Evolutionary conservation across 208 protist species (phyloP).

Genomic region (Tetramitus jugosus): DNA sequence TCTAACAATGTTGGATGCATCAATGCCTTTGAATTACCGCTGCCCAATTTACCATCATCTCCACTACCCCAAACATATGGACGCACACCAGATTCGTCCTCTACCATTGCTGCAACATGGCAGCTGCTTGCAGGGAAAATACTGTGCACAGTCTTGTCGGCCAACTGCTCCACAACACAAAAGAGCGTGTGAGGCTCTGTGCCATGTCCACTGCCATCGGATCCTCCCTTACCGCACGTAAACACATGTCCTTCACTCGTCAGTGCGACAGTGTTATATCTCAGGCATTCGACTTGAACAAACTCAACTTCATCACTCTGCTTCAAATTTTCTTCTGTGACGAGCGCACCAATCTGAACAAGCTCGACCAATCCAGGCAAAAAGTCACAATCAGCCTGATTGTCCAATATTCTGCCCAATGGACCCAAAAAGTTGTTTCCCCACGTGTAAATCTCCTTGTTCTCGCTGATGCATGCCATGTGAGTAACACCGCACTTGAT

Average conservation of each 20-base stretch:
- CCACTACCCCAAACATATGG: background rate
- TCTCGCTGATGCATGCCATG: background rate
- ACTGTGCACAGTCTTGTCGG: background rate
- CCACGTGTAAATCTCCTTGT: slow-evolving; percentile 8
- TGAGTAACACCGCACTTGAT: background rate
- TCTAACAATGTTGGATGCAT: background rate
- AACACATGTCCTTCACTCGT: background rate
- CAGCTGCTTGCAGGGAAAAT: background rate
- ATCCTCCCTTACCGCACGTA: slow-evolving; percentile 13
- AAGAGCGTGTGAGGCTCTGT: background rate
- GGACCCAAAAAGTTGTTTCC: slow-evolving; percentile 12
- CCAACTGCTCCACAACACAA: background rate
- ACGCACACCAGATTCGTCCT: background rate
- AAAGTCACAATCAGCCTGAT: background rate
- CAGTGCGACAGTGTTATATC: slow-evolving; percentile 8
- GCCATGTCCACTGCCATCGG: slow-evolving; percentile 7
- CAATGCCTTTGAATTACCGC: background rate
- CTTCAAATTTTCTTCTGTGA: slow-evolving; percentile 1
- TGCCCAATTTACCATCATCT: slow-evolving; percentile 6
- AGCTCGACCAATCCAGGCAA: background rate
- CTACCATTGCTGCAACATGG: background rate
- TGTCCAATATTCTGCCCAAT: background rate
- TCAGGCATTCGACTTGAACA: slow-evolving; percentile 7
- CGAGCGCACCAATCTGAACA: background rate
- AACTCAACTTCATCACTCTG: slow-evolving; percentile 6